Base-by-base conservation (phyloP, 176 grass and related monocot genomes). In the Eleusine indica region DNA sequence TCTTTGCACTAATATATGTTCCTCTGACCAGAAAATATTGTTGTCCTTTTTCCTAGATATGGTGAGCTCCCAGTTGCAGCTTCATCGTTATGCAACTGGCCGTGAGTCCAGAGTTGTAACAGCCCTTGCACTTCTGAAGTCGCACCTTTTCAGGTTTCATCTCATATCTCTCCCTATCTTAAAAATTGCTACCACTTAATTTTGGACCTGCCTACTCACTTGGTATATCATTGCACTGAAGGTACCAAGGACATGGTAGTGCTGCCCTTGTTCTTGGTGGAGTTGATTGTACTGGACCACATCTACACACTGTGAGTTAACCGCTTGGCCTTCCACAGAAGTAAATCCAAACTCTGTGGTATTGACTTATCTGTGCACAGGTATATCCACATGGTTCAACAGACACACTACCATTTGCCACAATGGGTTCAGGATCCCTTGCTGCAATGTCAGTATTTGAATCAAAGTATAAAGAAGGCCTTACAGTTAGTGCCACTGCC, bases 51-150 rank as follows among this genome's bases (percentile, higher is more conserved):
- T 15, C 16, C 14, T 73, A 97, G 95, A 97, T 77, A 98, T 98
- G 96, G 93, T 98, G 29, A 98, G 93, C 83, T 98, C 93, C 61
- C 91, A 98, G 65, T 82, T 98, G 68, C 85, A 96, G 73, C 91
- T 99, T 80, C 93, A 99, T 83, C 91, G 91, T 78, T 99, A 96
- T 87, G 93, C 93, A 72, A 96, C 96, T 63, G 79, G 96, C 43
- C 89, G 93, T 14, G 96, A 99, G 73, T 99, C 96, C 38, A 91
- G 96, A 76, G 96, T 99, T 39, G 83, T 99, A 19, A 99, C 96
- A 40, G 78, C 93, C 54, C 93, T 96, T 85, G 92, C 96, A 71
- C 82, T 96, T 72, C 61, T 99, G 69, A 99, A 99, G 75, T 90
- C 96, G 46, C 96, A 99, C 40, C 96, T 96, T 61, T 99, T 99